These are phyloP conservation scores for Viola odorata DNA, from an alignment of 345 rosid species.

Conservation along the genomic window DNA sequence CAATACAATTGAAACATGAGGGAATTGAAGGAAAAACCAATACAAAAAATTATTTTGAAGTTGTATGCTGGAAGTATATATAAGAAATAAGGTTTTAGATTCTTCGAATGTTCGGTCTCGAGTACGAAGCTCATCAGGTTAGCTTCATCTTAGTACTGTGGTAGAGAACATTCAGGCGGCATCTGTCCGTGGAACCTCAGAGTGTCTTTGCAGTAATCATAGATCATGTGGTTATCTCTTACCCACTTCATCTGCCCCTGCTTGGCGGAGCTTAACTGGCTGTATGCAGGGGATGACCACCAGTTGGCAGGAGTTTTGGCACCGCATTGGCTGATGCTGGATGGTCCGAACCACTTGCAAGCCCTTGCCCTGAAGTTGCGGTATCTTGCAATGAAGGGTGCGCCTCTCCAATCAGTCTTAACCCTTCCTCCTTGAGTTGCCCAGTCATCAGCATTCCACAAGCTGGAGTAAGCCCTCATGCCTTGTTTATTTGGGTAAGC, in stretches of 20 bases:
- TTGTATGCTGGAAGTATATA: background rate
- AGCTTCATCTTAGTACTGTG: slow-evolving; percentile 39
- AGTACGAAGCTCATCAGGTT: background rate
- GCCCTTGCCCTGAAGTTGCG: slow-evolving; percentile 49
- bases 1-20: background rate
- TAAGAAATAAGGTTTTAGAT: background rate
- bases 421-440: slow-evolving; percentile 69
- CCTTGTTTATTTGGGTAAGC: slow-evolving; percentile 72
- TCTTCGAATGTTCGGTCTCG: background rate
- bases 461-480: slow-evolving; percentile 54
- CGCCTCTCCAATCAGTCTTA: slow-evolving; percentile 52
- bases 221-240: slow-evolving; percentile 51
- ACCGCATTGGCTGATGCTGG: slow-evolving; percentile 43
- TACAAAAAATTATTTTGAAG: background rate
- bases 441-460: slow-evolving; percentile 78
- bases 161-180: slow-evolving; percentile 61
- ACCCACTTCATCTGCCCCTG: slow-evolving; percentile 44
- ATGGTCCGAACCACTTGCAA: slow-evolving; percentile 55
- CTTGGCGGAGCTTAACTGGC: slow-evolving; percentile 38
- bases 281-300: slow-evolving; percentile 52
- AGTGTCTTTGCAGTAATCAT: slow-evolving; percentile 60
- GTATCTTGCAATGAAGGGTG: slow-evolving; percentile 52
- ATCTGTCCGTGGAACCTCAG: slow-evolving; percentile 51
- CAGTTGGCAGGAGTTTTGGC: slow-evolving; percentile 34
- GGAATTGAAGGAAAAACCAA: background rate